Evolutionary conservation across 2,329 filamentous ascomycete species (phyloP).

Genomic region (Paecilomyces formosus): DNA sequence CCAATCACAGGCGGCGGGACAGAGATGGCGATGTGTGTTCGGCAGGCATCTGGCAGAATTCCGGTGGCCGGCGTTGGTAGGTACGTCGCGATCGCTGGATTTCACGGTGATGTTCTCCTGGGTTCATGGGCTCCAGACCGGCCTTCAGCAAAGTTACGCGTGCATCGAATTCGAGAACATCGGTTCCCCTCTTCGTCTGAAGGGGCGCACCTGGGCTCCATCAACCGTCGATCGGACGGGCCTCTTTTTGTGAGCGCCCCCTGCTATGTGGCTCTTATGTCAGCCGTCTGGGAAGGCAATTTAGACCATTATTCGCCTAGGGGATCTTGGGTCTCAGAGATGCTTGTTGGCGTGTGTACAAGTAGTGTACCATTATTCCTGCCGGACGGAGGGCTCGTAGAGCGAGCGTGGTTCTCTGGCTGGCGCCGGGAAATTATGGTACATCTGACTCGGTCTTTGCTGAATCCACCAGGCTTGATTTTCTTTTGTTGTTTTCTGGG

Average conservation of each 20-base stretch:
- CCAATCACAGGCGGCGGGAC: neutral
- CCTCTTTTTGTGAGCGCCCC: neutral
- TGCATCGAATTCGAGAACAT: neutral
- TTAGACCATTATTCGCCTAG: neutral
- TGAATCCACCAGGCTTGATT: neutral
- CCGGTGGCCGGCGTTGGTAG: neutral
- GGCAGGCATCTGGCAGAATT: neutral
- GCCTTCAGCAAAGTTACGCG: neutral
- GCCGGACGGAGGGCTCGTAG: neutral
- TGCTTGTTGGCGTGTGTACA: neutral
- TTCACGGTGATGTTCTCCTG: neutral
- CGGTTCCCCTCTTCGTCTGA: neutral
- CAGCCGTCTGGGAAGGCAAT: neutral
- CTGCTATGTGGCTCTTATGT: neutral
- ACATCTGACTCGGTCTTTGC: neutral
- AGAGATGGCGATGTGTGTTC: neutral
- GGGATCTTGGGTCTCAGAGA: neutral
- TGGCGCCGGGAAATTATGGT: neutral
- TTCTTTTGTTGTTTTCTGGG: neutral
- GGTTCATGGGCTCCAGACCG: neutral
- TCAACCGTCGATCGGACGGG: neutral
- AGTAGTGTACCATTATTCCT: neutral
- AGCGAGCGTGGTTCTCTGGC: neutral
- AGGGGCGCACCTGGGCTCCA: neutral
- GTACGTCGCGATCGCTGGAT: neutral